phyloP scores from a whole-genome alignment of 1,139 yeast genomes.

The Debaryomyces subglobosus region DNA sequence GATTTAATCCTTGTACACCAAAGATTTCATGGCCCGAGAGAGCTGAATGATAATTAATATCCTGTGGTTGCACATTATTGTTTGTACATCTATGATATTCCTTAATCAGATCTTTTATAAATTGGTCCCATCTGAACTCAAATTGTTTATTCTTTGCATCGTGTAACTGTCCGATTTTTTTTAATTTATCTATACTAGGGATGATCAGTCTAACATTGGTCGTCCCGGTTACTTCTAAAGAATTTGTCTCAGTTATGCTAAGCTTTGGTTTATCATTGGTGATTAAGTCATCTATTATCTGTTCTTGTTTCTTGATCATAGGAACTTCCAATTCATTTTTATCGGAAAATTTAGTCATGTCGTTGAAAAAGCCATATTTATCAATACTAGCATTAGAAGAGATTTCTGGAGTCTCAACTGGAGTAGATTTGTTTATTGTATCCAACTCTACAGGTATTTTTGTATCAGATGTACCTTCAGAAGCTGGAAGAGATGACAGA shows the following conservation, averaged over 20 bases:
- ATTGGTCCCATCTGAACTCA: slow-evolving; percentile 38
- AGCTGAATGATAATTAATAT: neutral
- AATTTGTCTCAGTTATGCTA: slow-evolving; percentile 11
- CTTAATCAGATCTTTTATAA: slow-evolving; percentile 29
- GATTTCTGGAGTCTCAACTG: slow-evolving; percentile 12
- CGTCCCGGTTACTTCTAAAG: slow-evolving; percentile 13
- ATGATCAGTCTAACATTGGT: slow-evolving; percentile 6
- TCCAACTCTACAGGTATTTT: slow-evolving; percentile 52
- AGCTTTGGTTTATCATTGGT: slow-evolving; percentile 10
- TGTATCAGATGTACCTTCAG: slow-evolving; percentile 1
- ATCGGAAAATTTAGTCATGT: slow-evolving; percentile 14
- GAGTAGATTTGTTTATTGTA: slow-evolving; percentile 33
- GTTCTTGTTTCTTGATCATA: neutral
- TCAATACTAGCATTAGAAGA: slow-evolving; percentile 39
- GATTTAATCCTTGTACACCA: slow-evolving; percentile 41
- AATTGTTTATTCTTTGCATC: slow-evolving; percentile 33
- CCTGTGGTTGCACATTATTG: neutral
- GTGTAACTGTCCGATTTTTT: slow-evolving; percentile 36
- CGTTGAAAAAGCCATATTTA: slow-evolving; percentile 52
- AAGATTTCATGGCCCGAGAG: slow-evolving; percentile 29
- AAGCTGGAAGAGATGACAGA: neutral
- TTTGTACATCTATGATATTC: slow-evolving; percentile 28
- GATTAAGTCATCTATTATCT: slow-evolving; percentile 4
- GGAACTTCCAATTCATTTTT: neutral
- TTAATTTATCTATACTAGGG: slow-evolving; percentile 28